Conservation (phyloP, 345 rosid species). For the Cardamine occulta region DNA sequence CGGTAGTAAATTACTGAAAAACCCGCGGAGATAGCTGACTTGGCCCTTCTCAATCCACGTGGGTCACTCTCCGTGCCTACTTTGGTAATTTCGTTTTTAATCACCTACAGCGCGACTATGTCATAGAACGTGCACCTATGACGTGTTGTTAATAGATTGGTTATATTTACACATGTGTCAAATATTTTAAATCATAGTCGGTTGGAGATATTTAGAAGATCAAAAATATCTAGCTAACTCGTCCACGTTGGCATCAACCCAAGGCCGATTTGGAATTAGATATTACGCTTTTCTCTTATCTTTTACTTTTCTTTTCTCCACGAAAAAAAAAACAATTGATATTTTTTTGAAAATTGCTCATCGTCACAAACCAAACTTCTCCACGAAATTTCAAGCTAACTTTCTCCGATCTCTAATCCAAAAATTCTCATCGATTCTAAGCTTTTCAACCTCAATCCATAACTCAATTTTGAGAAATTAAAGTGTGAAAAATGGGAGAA, state of each 20-base stretch:
- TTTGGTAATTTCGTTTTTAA: not conserved
- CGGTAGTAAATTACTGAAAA: slow-evolving; percentile 7
- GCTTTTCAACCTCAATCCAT: not conserved
- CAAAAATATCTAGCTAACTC: slow-evolving; percentile 70
- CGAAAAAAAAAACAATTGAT: not conserved
- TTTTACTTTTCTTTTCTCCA: slow-evolving; percentile 25
- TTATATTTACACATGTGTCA: not conserved
- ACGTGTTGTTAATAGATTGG: slow-evolving; percentile 22
- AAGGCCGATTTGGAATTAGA: slow-evolving; percentile 64
- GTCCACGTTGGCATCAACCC: slow-evolving; percentile 73
- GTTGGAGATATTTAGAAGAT: slow-evolving; percentile 63
- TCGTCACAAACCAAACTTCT: slow-evolving; percentile 46
- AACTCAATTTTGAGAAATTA: not conserved
- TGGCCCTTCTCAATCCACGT: slow-evolving; percentile 23
- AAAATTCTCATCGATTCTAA: slow-evolving; percentile 8
- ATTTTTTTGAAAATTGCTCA: slow-evolving; percentile 32
- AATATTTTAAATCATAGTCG: slow-evolving; percentile 1
- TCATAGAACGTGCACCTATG: not conserved
- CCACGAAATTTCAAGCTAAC: slow-evolving; percentile 23
- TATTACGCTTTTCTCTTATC: slow-evolving; percentile 53
- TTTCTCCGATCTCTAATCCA: slow-evolving; percentile 25
- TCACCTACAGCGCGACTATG: slow-evolving; percentile 9
- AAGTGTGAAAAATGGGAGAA: slow-evolving; percentile 42
- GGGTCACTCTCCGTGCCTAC: not conserved
- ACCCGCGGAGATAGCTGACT: slow-evolving; percentile 18